A percentile compares a stretch with the other conserved stretches of the same genome.
phyloP scores from a whole-genome alignment of 1,284 basidiomycete species.

The Ustilago cynodontis region DNA sequence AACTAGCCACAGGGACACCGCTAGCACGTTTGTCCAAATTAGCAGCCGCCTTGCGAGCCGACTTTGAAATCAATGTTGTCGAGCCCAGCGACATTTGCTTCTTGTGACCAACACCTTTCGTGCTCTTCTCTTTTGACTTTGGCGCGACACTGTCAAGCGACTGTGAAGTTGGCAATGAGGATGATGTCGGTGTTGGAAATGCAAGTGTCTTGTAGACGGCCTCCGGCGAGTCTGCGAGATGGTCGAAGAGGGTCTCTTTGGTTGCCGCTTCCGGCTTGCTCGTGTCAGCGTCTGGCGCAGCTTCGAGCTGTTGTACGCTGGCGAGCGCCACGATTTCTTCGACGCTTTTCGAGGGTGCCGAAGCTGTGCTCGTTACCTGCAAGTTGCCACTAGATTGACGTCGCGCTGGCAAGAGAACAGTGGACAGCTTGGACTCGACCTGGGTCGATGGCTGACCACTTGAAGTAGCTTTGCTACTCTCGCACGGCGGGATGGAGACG shows the following conservation, averaged over 20 bases:
- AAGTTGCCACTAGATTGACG: not conserved
- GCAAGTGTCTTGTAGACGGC: constrained; percentile 35
- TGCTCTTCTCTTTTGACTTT: not conserved
- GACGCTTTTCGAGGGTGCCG: not conserved
- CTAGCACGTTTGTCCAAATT: constrained; percentile 32
- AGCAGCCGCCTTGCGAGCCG: constrained; percentile 24
- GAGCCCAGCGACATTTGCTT: constrained; percentile 41
- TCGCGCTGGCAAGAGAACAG: not conserved
- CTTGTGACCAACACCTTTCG: constrained; percentile 20
- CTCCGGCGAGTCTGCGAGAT: constrained; percentile 41
- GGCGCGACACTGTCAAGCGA: constrained; percentile 24
- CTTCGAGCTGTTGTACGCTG: not conserved
- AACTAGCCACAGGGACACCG: constrained; percentile 10
- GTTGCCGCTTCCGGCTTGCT: not conserved
- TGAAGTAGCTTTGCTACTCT: not conserved
- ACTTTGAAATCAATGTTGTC: constrained; percentile 29
- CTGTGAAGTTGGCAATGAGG: constrained; percentile 21
- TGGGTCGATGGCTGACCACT: not conserved
- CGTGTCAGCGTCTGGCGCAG: not conserved
- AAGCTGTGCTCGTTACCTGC: not conserved
- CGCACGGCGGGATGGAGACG: not conserved
- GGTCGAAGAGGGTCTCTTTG: constrained; percentile 22
- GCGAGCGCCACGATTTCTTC: not conserved
- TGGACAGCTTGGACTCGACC: not conserved
- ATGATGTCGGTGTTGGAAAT: constrained; percentile 15